phyloP scores from a whole-genome alignment of 805 yeast genomes.

The Schwanniomyces pseudopolymorphus region DNA sequence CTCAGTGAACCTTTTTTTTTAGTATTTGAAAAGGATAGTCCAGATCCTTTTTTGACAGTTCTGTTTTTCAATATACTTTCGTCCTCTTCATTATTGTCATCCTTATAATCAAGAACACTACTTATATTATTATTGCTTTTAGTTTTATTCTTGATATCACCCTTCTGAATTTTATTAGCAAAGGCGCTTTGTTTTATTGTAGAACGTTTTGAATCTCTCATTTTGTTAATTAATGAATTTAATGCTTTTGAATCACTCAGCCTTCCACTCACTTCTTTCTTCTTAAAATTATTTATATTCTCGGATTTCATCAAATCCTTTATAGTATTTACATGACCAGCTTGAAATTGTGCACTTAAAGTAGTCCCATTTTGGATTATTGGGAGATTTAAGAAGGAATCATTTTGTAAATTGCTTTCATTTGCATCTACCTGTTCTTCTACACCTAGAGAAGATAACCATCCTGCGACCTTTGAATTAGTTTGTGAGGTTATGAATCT shows the following conservation, averaged over 20 bases:
- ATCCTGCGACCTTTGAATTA: conserved; percentile 33
- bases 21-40: conserved; percentile 10
- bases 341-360: conserved; percentile 16
- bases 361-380: conserved; percentile 34
- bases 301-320: conserved; percentile 25
- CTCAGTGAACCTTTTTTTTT: conserved; percentile 7
- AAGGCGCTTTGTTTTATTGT: conserved; percentile 12
- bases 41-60: conserved; percentile 16
- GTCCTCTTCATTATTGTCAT: conserved; percentile 15
- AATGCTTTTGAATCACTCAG: conserved; percentile 31
- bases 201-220: conserved; percentile 26
- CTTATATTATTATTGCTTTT: not conserved
- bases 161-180: conserved; percentile 1
- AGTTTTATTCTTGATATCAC: not conserved
- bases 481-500: conserved; percentile 42
- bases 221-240: conserved; percentile 37
- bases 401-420: conserved; percentile 7
- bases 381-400: conserved; percentile 31
- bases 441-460: conserved; percentile 27
- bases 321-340: conserved; percentile 13
- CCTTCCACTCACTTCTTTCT: not conserved
- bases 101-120: conserved; percentile 1
- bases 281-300: conserved; percentile 1
- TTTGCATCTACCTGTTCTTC: not conserved
- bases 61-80: conserved; percentile 5